Evolutionary conservation across 1,284 basidiomycete genomes (phyloP).

Genomic region (Trametes sp.): DNA sequence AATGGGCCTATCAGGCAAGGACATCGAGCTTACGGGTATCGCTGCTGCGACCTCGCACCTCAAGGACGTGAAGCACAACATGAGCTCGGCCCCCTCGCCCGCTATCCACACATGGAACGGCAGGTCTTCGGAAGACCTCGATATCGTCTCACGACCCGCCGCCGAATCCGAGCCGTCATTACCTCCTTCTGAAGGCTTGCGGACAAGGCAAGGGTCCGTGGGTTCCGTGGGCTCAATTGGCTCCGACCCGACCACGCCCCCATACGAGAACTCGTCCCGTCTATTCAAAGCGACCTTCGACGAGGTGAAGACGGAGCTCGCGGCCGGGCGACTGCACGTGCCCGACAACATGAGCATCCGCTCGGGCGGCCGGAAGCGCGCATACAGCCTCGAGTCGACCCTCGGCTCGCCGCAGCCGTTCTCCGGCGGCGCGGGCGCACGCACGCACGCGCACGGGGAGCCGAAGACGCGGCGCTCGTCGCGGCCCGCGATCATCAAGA

Average conservation of each 20-base stretch:
- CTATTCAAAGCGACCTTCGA: slow-evolving; percentile 86
- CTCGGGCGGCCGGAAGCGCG: slow-evolving; percentile 39
- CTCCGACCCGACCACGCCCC: slow-evolving; percentile 36
- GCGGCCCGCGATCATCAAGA: slow-evolving; percentile 64
- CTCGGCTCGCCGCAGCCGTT: slow-evolving; percentile 31
- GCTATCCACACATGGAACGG: slow-evolving; percentile 56
- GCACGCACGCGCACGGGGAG: slow-evolving; percentile 14
- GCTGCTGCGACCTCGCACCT: slow-evolving; percentile 86
- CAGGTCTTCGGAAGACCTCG: slow-evolving; percentile 35
- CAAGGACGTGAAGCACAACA: slow-evolving; percentile 62
- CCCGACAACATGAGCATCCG: slow-evolving; percentile 36
- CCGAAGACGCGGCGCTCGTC: slow-evolving; percentile 48
- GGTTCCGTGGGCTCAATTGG: slow-evolving; percentile 35
- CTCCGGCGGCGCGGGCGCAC: slow-evolving; percentile 1
- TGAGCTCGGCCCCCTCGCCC: slow-evolving; percentile 39
- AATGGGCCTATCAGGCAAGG: slow-evolving; percentile 69
- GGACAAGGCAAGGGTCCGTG: slow-evolving; percentile 25
- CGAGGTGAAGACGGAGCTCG: slow-evolving; percentile 85
- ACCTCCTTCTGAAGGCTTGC: slow-evolving; percentile 17
- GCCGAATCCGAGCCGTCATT: slow-evolving; percentile 20
- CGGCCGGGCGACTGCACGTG: slow-evolving; percentile 50
- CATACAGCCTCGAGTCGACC: slow-evolving; percentile 45
- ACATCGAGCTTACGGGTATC: slow-evolving; percentile 80
- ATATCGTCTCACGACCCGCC: slow-evolving; percentile 23
- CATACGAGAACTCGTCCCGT: slow-evolving; percentile 45